Evolutionary conservation across 306 rosid species (phyloP).

Genomic region (Alnus glutinosa): DNA sequence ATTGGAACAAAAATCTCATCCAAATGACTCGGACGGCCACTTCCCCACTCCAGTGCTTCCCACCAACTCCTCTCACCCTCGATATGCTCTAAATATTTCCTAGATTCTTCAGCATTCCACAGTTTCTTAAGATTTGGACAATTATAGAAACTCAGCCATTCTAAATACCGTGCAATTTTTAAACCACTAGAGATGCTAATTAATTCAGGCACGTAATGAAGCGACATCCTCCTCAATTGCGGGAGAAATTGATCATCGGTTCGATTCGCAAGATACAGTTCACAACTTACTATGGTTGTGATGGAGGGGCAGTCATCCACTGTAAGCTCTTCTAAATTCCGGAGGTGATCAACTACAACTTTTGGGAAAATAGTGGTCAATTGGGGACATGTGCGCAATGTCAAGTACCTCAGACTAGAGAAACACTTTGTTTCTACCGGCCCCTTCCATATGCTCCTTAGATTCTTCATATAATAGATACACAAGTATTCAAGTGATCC

Average conservation of each 20-base stretch:
- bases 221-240: background rate
- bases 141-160: slow-evolving; percentile 16
- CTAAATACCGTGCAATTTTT: background rate
- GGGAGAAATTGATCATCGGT: too few species aligned
- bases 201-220: slow-evolving; percentile 14
- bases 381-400: slow-evolving; percentile 30
- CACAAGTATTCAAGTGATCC: too few species aligned
- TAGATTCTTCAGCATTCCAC: background rate
- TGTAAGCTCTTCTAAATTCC: slow-evolving; percentile 4
- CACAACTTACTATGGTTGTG: background rate
- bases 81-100: background rate
- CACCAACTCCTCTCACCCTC: slow-evolving; percentile 28
- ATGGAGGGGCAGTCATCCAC: slow-evolving; percentile 31
- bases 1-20: slow-evolving; percentile 5
- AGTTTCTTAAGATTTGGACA: slow-evolving; percentile 21
- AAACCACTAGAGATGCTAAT: slow-evolving; percentile 20
- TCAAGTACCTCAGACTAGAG: slow-evolving; percentile 6
- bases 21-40: background rate
- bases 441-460: background rate
- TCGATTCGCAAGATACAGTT: too few species aligned
- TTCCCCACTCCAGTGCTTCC: slow-evolving; percentile 9
- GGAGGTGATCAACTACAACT: background rate
- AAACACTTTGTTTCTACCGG: background rate
- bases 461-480: background rate
- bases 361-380: slow-evolving; percentile 14